Percentiles rank a stretch among this genome's conserved stretches.
Evolutionary conservation across 805 yeast species (phyloP).

Genomic region (Wickerhamomyces silvicola): DNA sequence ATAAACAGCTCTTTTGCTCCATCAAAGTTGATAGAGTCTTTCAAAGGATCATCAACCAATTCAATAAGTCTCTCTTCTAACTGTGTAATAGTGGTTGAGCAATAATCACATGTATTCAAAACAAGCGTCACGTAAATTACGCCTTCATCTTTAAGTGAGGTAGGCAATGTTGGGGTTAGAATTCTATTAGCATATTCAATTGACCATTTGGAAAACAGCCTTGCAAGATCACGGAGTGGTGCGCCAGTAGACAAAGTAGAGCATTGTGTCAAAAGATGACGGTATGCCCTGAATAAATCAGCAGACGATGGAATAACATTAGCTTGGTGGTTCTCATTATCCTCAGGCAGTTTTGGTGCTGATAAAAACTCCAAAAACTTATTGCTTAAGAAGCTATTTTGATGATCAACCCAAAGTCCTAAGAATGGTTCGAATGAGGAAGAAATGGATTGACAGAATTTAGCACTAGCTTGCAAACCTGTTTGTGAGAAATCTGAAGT

Average conservation of each 20-base stretch:
- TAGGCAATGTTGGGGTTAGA: constrained; percentile 44
- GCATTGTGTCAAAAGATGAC: constrained; percentile 66
- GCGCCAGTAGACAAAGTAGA: constrained; percentile 44
- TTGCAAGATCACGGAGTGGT: constrained; percentile 38
- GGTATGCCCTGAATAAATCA: constrained; percentile 73
- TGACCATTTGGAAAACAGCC: constrained; percentile 62
- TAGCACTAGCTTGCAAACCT: constrained; percentile 20
- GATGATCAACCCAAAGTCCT: constrained; percentile 80
- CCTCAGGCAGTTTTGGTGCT: constrained; percentile 47
- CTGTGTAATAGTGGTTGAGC: constrained; percentile 72
- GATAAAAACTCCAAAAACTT: constrained; percentile 62
- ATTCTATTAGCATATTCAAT: constrained; percentile 48
- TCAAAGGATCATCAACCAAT: constrained; percentile 34
- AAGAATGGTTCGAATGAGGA: constrained; percentile 80
- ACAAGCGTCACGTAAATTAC: constrained; percentile 62
- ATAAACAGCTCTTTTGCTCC: constrained; percentile 49
- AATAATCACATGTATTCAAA: constrained; percentile 85
- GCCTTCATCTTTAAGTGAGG: constrained; percentile 47
- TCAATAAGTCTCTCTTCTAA: constrained; percentile 54
- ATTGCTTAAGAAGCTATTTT: constrained; percentile 54
- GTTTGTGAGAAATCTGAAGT: constrained; percentile 8
- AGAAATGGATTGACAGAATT: constrained; percentile 42
- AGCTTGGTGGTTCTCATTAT: constrained; percentile 42
- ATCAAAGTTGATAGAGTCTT: constrained; percentile 45
- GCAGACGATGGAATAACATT: constrained; percentile 82